Base-by-base conservation (phyloP, 768 basidiomycete genomes). In the Chalciporus pseudorubinellus region DNA sequence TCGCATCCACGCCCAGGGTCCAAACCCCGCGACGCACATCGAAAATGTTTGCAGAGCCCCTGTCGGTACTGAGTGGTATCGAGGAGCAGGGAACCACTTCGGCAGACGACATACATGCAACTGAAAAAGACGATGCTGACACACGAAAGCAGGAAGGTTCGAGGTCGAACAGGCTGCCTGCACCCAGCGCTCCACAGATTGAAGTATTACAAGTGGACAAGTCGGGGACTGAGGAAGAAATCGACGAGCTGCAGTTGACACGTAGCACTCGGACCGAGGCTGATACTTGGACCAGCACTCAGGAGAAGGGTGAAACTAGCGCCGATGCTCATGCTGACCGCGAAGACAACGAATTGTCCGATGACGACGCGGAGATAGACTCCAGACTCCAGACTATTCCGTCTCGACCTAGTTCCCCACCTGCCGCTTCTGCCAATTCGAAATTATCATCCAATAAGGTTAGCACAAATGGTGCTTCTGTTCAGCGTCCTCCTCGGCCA, bases 1-100 rank as follows among this genome's bases (percentile, higher is more conserved):
- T 54, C 22, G 38, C 55, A 42, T 68, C 66, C 21, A 67, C 56
- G 4, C 60, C 65, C 14, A 50, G 21, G 45, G 18, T 34, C 16
- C 39, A 26, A n/a, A 18, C 29, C 10, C 22, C 53, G 26, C 39
- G 33, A n/a, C 47, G 9, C 8, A 33, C 26, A 9, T 55, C 55
- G 10, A 50, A 44, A 47, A 53, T 52, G 34, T 26, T 20, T 39
- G 42, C 52, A 28, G 51, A 46, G 29, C 31, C 46, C 13, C 36
- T 18, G 3, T 19, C 52, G 46, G 13, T 31, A 31, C 34, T 34
- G 11, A n/a, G 28, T 41, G 21, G 48, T 21, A 7, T 26, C 24
- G 36, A 49, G 7, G 38, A 42, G 6, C 48, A 41, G 24, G 41
- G 38, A 29, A 29, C 8, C 21, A 13, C 44, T 10, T 42, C 28